Evolutionary conservation across 2,329 filamentous ascomycete genomes (phyloP), one percentile per base, ranked within the genome.

Genomic region (Epichloe festucae): DNA sequence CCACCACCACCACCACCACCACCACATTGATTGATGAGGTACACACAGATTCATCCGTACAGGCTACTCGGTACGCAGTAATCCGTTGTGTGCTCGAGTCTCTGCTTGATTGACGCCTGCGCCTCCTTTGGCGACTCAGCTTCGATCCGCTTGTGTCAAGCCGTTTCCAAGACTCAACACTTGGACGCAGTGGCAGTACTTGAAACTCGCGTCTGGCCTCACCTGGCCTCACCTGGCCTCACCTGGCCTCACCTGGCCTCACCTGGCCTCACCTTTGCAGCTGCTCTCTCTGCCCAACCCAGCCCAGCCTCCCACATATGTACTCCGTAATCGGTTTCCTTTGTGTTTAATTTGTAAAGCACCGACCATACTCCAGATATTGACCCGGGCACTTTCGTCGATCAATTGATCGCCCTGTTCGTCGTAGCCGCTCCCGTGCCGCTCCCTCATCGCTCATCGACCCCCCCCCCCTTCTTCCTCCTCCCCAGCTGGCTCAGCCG

Each of bases 151-250:
- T 44, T 27, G 48, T 43, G 43, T 49, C 48, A 49, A 43, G 36
- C 34, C 27, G 38, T 34, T 49, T 49, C 48, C 27, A 43, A n/a
- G 39, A 49, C 39, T 49, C 27, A 43, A 27, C 48, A 49, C 39
- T 49, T 44, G 27, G 39, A 49, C 17, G 48, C 48, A 43, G 27
- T 31, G 27, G 27, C 27, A n/a, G 19, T 15, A 14, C 27, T 49
- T 49, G 48, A 49, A 49, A 49, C 48, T 43, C 38, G 23, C 23
- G 23, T 41, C 39, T 49, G 38, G 48, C 38, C 48, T 41, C 15
- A 19, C 39, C 27, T 36, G 21, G 21, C 23, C 23, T 41, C 15
- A 14, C 27, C 39, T 49, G 38, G 48, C 38, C 48, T 41, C 15
- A 19, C 39, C 27, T 36, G 21, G 21, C 23, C 23, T 41, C 15